Base-by-base conservation (phyloP, 2,329 filamentous ascomycete species). In the Neoscytalidium dimidiatum region DNA sequence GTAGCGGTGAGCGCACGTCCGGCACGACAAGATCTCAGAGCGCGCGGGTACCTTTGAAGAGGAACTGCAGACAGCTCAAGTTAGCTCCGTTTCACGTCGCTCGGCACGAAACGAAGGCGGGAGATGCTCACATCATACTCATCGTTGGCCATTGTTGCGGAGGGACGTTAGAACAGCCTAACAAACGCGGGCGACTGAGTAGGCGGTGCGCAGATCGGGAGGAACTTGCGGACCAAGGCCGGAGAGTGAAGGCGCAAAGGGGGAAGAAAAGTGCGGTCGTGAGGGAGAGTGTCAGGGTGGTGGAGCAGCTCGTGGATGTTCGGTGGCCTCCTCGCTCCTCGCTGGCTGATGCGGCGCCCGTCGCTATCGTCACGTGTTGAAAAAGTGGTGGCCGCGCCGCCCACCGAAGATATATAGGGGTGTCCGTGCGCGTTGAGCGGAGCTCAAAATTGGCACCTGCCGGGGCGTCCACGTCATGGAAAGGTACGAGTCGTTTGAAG, bases 51-150 rank as follows among this genome's bases (percentile, higher is more conserved):
- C 93, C 93, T 91, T 99, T 98, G 89, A 99, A 99, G 79, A 98
- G 92, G 81, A 98, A 98, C 94, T 97, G 80, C 70, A 72, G 69
- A n/a, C 21, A 31, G 19, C 3, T 21, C 68, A 69, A 68, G 71
- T 80, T 70, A 80, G 75, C 73, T 33, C 46, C 48, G 46, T 52
- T 60, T 62, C 13, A 53, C 53, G 13, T 51, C 58, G 31, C 35
- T 21, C 29, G 75, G 74, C 68, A 74, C 68, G 71, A 71, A 14
- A 38, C 19, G 51, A 69, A 72, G 69, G 67, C 69, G 67, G 65
- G 64, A 66, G 62, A 53, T 71, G 29, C 93, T 86, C 85, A 98
- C 94, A 90, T 99, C 95, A 85, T 99, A 99, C 86, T 99, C 95
- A 88, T 99, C 95, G 90, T 98, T 99, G 78, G 94, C 95, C 95